These are phyloP conservation scores for Mitragyna speciosa DNA, from an alignment of 257 asterid species.

Conservation along the genomic window DNA sequence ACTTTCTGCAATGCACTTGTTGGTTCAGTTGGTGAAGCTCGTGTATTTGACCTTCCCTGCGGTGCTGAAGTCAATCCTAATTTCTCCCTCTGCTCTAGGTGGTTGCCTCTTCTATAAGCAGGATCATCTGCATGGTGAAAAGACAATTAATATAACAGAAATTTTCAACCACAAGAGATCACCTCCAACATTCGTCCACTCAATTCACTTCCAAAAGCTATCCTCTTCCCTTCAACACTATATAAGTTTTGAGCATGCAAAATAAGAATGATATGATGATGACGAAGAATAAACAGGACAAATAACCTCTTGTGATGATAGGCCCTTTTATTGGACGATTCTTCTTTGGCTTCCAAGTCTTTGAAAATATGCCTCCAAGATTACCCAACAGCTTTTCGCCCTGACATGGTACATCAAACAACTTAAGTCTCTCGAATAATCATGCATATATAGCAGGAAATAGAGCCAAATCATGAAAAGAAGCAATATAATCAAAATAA, in stretches of 20 bases:
- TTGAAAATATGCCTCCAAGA: constrained; percentile 92
- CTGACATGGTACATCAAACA: constrained; percentile 42
- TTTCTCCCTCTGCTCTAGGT: constrained; percentile 85
- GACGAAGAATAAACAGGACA: constrained; percentile 17
- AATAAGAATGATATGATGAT: neutral
- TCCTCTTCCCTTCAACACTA: constrained; percentile 8
- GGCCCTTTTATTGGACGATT: constrained; percentile 75
- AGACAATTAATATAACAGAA: constrained; percentile 17
- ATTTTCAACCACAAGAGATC: constrained; percentile 19
- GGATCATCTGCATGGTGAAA: constrained; percentile 60
- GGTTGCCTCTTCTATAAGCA: constrained; percentile 63
- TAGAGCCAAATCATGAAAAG: neutral
- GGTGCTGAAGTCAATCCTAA: constrained; percentile 72
- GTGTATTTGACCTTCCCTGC: constrained; percentile 43
- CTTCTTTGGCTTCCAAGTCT: constrained; percentile 93
- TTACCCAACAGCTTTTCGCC: constrained; percentile 96
- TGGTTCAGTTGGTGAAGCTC: constrained; percentile 59
- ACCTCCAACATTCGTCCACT: neutral
- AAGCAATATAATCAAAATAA: neutral
- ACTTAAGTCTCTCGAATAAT: constrained; percentile 13
- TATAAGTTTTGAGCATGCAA: constrained; percentile 9
- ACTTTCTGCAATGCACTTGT: constrained; percentile 77
- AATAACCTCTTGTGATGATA: constrained; percentile 49
- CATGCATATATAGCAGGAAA: constrained; percentile 5
- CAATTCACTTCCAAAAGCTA: constrained; percentile 8